phyloP scores from a whole-genome alignment of 805 yeast genomes.

The Candida succiphila region DNA sequence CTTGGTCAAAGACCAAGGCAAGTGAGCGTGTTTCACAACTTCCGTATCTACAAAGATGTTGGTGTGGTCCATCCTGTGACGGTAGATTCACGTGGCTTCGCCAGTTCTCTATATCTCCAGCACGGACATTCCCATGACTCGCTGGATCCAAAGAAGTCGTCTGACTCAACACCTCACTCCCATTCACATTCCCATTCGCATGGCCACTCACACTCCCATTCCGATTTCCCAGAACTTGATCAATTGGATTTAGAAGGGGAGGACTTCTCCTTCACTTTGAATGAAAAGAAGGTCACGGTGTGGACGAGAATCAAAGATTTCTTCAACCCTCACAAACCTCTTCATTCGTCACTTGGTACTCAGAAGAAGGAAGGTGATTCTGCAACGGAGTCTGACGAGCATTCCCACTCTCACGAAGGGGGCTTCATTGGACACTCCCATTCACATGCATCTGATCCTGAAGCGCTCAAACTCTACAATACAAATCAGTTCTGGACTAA shows the following conservation, averaged over 20 bases:
- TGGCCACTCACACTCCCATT: slow-evolving; percentile 2
- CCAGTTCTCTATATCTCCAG: not conserved
- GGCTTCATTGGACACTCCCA: slow-evolving; percentile 21
- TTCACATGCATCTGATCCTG: slow-evolving; percentile 29
- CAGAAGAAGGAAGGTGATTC: not conserved
- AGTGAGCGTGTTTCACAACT: too few species aligned
- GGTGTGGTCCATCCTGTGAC: not conserved
- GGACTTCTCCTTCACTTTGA: slow-evolving; percentile 14
- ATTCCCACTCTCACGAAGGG: slow-evolving; percentile 12
- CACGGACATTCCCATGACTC: slow-evolving; percentile 1
- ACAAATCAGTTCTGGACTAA: slow-evolving; percentile 40
- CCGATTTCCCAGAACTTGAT: slow-evolving; percentile 16
- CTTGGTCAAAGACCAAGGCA: too few species aligned
- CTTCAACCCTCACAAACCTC: slow-evolving; percentile 25
- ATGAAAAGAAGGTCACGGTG: slow-evolving; percentile 10
- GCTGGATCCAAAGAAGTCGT: not conserved
- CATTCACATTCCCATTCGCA: slow-evolving; percentile 17
- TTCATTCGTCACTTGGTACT: slow-evolving; percentile 15
- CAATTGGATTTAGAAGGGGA: slow-evolving; percentile 18
- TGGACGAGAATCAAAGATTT: slow-evolving; percentile 22
- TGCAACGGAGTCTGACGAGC: not conserved
- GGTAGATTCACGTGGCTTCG: too few species aligned
- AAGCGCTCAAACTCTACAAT: slow-evolving; percentile 33
- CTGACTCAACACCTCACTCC: slow-evolving; percentile 4
- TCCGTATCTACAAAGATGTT: too few species aligned